These are phyloP conservation scores for Sarocladium strictum DNA, from an alignment of 2,329 filamentous ascomycete genomes.

Conservation along the genomic window DNA sequence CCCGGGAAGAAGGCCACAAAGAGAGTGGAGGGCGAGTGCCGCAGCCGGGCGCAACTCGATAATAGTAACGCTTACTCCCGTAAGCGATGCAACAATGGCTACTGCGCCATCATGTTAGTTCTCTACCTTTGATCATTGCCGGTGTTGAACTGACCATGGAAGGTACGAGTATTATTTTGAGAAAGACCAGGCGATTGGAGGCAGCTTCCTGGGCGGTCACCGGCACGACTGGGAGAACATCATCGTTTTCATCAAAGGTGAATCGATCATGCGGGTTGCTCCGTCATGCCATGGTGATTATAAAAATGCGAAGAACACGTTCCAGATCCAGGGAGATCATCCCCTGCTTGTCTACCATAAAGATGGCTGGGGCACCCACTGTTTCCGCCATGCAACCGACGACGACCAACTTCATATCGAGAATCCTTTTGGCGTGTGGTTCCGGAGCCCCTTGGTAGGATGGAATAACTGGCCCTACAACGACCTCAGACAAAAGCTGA, in stretches of 20 bases:
- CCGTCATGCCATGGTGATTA: conserved; percentile 23
- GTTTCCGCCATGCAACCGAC: conserved; percentile 24
- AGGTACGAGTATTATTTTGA: conserved; percentile 34
- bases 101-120: conserved; percentile 24
- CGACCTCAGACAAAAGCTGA: conserved; percentile 19
- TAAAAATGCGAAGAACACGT: conserved; percentile 16
- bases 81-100: conserved; percentile 26
- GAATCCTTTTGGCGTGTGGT: conserved; percentile 20
- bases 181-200: conserved; percentile 33
- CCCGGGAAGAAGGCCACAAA: conserved; percentile 20
- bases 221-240: conserved; percentile 36
- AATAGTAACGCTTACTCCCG: conserved; percentile 27
- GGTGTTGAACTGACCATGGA: background rate
- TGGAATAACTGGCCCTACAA: conserved; percentile 22
- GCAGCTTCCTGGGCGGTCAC: conserved; percentile 27
- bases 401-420: conserved; percentile 19
- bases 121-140: background rate
- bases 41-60: conserved; percentile 22
- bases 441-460: conserved; percentile 20
- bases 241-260: conserved; percentile 24
- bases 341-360: conserved; percentile 24
- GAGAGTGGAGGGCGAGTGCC: conserved; percentile 23
- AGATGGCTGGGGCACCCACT: conserved; percentile 22
- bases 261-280: conserved; percentile 20
- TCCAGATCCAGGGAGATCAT: conserved; percentile 15